These are phyloP conservation scores for Didymella segeticola DNA, from an alignment of 2,329 filamentous ascomycete species.

Conservation along the genomic window DNA sequence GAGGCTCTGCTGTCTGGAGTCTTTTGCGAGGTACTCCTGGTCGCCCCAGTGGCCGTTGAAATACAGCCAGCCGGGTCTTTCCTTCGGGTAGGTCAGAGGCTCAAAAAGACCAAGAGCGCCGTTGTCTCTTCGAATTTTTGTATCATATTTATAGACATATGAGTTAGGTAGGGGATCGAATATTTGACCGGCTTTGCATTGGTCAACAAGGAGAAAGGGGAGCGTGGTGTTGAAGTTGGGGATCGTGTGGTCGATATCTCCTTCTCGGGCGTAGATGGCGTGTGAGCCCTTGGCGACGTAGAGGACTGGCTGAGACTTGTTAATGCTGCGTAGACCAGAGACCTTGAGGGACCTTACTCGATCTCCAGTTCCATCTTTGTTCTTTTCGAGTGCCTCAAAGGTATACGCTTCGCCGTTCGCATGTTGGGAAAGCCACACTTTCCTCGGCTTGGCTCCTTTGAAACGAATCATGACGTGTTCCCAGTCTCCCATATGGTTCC, in stretches of 20 bases:
- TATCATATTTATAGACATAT: conserved; percentile 61
- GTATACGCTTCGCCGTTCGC: conserved; percentile 65
- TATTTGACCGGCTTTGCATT: conserved; percentile 59
- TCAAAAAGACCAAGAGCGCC: conserved; percentile 50
- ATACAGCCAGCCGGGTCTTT: conserved; percentile 60
- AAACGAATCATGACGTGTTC: conserved; percentile 72
- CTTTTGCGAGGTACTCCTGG: conserved; percentile 57
- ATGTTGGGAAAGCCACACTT: conserved; percentile 68
- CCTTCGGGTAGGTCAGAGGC: conserved; percentile 50
- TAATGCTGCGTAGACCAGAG: not conserved
- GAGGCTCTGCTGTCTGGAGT: conserved; percentile 50
- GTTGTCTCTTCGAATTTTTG: conserved; percentile 1
- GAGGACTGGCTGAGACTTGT: conserved; percentile 43
- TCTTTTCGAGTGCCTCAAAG: conserved; percentile 62
- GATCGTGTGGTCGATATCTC: conserved; percentile 66
- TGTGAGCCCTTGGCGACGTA: conserved; percentile 67
- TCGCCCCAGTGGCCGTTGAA: conserved; percentile 68
- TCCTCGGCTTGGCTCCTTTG: conserved; percentile 58
- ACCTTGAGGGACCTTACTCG: conserved; percentile 37
- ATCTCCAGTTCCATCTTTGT: conserved; percentile 45
- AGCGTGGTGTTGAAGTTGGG: conserved; percentile 61
- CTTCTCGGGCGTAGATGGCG: conserved; percentile 66
- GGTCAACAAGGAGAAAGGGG: conserved; percentile 55
- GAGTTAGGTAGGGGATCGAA: conserved; percentile 65
- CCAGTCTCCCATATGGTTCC: conserved; percentile 69